A percentile compares a stretch with the other conserved stretches of the same genome.
Evolutionary conservation across 139 green algal genomes (phyloP).

Genomic region (Chlorella vulgaris): DNA sequence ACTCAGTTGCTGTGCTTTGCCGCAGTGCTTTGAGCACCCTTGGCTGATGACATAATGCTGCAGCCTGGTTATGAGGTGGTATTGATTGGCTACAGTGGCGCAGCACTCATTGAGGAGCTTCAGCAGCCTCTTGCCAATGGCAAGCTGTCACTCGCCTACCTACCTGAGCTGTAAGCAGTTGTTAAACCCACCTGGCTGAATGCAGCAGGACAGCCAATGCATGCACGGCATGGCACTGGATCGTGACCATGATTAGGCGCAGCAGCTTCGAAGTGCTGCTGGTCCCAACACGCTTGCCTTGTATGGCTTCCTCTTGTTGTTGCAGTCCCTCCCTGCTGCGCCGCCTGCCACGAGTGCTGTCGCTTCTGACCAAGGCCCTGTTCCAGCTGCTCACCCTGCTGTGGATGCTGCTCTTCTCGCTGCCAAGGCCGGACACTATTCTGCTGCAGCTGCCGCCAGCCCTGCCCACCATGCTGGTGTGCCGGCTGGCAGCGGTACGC

Average conservation of each 20-base stretch:
- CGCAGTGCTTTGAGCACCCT: too few relatives aligned
- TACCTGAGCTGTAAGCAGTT: slow-evolving; percentile 41
- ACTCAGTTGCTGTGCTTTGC: not conserved
- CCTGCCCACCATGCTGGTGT: slow-evolving; percentile 84
- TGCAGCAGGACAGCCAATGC: not conserved
- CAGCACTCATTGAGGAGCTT: slow-evolving; percentile 56
- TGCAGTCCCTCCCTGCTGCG: slow-evolving; percentile 41
- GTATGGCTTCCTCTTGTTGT: too few relatives aligned
- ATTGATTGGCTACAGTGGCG: slow-evolving; percentile 69
- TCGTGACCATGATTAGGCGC: not conserved
- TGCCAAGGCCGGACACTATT: slow-evolving; percentile 62
- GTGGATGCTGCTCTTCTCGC: slow-evolving; percentile 61
- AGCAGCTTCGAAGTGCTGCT: not conserved
- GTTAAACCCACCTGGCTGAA: not conserved
- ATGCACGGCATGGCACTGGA: not conserved
- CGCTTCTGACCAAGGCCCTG: slow-evolving; percentile 72
- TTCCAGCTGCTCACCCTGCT: slow-evolving; percentile 66
- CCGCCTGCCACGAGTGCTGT: slow-evolving; percentile 57
- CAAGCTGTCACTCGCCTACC: slow-evolving; percentile 45
- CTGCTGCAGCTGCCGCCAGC: slow-evolving; percentile 91
- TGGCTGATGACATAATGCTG: too few relatives aligned
- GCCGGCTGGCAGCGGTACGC: slow-evolving; percentile 64
- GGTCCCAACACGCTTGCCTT: too few relatives aligned
- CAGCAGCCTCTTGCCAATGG: slow-evolving; percentile 1
- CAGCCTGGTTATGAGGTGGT: slow-evolving; percentile 55